Evolutionary conservation across 1,284 basidiomycete species (phyloP).

Genomic region (Fomitopsis schrenkii): DNA sequence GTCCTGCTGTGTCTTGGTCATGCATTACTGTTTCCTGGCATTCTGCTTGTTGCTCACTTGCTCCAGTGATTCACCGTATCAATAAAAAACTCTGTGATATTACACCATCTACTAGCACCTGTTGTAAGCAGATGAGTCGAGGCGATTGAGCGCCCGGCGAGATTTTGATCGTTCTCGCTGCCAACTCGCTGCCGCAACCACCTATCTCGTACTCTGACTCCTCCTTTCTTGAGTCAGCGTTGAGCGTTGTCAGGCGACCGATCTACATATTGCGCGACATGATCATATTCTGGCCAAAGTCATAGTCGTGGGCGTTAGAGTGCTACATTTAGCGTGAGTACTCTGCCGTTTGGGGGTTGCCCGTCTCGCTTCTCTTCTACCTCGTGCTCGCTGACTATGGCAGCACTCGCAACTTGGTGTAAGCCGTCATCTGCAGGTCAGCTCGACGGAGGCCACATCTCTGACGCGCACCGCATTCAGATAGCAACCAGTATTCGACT

Average conservation of each 20-base stretch:
- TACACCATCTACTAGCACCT: background rate
- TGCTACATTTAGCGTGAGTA: slow-evolving; percentile 3
- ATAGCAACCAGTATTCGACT: slow-evolving; percentile 45
- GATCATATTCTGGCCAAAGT: background rate
- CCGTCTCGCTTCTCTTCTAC: slow-evolving; percentile 1
- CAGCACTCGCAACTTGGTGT: slow-evolving; percentile 33
- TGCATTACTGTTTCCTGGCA: no score
- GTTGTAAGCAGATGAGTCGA: background rate
- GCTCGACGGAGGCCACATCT: slow-evolving; percentile 5
- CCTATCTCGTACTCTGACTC: no score
- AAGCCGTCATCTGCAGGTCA: slow-evolving; percentile 8
- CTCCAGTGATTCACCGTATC: no score
- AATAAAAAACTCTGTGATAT: no score
- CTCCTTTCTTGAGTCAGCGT: background rate
- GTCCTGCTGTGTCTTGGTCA: no score
- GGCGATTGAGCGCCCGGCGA: no score
- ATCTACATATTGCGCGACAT: background rate
- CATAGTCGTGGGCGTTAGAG: background rate
- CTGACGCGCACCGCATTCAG: slow-evolving; percentile 24
- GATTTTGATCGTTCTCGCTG: no score
- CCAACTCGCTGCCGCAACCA: no score
- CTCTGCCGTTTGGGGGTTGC: background rate
- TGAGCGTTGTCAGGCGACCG: background rate
- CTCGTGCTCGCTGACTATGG: slow-evolving; percentile 20
- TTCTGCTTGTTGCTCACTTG: no score